Conservation (phyloP, 345 rosid genomes). For the Linum trigynum region DNA sequence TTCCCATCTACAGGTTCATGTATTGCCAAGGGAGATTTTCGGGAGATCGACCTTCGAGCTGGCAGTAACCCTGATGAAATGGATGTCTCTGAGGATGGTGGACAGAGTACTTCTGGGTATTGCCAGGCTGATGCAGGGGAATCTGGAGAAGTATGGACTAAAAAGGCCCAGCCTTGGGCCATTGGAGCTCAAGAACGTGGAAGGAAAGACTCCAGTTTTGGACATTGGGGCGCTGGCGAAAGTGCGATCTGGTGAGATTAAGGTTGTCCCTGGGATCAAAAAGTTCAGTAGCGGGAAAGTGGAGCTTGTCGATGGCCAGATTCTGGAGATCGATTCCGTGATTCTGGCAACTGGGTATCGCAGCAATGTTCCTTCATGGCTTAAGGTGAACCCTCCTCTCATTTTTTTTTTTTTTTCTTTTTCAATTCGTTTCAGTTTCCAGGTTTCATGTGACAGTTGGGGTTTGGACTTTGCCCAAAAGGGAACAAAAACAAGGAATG, state of each 20-base stretch:
- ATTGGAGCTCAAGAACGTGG: conserved; percentile 7
- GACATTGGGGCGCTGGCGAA: conserved; percentile 15
- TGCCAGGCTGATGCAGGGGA: conserved; percentile 12
- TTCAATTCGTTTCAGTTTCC: neutral
- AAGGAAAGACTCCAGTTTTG: conserved; percentile 14
- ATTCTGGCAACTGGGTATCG: conserved; percentile 7
- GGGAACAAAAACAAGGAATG: neutral
- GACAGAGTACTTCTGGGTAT: conserved; percentile 10
- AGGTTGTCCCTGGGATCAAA: conserved; percentile 13
- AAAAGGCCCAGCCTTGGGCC: conserved; percentile 14
- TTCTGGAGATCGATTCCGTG: conserved; percentile 9
- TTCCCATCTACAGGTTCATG: conserved; percentile 9
- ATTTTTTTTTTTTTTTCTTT: no score
- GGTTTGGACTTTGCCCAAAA: neutral
- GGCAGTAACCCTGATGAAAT: conserved; percentile 7
- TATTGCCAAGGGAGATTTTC: conserved; percentile 12
- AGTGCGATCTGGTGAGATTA: conserved; percentile 12
- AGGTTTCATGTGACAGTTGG: conserved; percentile 1
- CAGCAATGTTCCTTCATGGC: conserved; percentile 19
- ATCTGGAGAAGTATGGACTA: conserved; percentile 5
- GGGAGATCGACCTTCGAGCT: conserved; percentile 16
- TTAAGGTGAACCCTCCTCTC: neutral
- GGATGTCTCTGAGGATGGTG: conserved; percentile 12
- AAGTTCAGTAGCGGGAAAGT: neutral
- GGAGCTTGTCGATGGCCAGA: conserved; percentile 12